phyloP scores from a whole-genome alignment of 345 rosid genomes.

The Bruguiera gymnorhiza region DNA sequence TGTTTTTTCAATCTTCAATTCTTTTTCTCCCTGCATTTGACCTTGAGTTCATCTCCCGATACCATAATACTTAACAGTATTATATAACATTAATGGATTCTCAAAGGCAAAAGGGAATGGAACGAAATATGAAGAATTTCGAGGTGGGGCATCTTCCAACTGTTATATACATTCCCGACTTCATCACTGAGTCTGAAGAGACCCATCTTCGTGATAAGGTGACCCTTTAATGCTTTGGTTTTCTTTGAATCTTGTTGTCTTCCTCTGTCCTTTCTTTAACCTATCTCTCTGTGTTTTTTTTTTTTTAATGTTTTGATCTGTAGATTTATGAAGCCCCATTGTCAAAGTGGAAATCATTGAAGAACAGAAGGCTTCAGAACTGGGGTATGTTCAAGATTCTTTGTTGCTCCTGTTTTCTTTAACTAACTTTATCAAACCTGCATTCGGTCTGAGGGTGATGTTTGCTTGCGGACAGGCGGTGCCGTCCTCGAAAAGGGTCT shows the following conservation, averaged over 20 bases:
- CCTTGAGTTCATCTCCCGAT: too few species aligned
- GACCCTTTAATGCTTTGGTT: background rate
- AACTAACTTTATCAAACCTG: background rate
- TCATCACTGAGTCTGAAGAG: conserved; percentile 57
- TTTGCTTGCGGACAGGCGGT: conserved; percentile 61
- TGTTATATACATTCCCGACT: conserved; percentile 59
- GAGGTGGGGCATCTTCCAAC: conserved; percentile 64
- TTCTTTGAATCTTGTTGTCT: background rate
- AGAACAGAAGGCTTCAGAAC: conserved; percentile 85
- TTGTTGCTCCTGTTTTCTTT: background rate
- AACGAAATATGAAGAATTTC: conserved; percentile 36
- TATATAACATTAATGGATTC: too few species aligned
- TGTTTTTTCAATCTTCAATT: too few species aligned
- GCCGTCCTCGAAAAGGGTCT: conserved; percentile 96
- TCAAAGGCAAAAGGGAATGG: conserved; percentile 10
- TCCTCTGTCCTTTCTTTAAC: background rate
- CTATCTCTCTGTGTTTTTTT: background rate
- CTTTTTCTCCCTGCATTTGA: too few species aligned
- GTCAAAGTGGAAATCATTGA: conserved; percentile 81
- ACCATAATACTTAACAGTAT: too few species aligned
- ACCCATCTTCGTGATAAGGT: conserved; percentile 56
- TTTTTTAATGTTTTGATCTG: background rate
- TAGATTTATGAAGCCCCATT: conserved; percentile 67
- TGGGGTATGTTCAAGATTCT: conserved; percentile 52
- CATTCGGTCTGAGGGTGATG: background rate